Evolutionary conservation across 169 alveolate species (phyloP).

Genomic region (Ichthyophthirius multifiliis): DNA sequence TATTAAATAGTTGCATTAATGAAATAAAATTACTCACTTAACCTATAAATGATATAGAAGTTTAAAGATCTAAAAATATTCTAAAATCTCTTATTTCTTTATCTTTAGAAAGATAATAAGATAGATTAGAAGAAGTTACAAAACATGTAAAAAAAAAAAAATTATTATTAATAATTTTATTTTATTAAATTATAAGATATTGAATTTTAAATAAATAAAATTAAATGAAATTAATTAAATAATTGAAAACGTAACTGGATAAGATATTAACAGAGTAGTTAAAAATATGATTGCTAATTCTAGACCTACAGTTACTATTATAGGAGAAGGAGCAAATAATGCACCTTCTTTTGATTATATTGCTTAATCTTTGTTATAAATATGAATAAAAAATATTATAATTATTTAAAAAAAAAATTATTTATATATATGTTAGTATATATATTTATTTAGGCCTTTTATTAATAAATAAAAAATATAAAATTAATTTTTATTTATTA

Average conservation of each 20-base stretch:
- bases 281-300: neutral
- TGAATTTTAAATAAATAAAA: constrained; percentile 38
- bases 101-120: constrained; percentile 48
- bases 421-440: neutral
- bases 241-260: constrained; percentile 37
- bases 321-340: constrained; percentile 2
- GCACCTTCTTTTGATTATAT: neutral
- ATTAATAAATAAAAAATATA: too few relatives aligned
- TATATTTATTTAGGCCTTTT: neutral
- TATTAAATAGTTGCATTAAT: neutral
- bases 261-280: constrained; percentile 20
- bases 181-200: neutral
- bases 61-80: constrained; percentile 44
- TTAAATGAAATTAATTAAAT: constrained; percentile 7
- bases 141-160: constrained; percentile 8
- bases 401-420: neutral
- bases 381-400: constrained; percentile 8
- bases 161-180: neutral
- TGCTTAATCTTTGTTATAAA: neutral
- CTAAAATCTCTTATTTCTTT: constrained; percentile 37
- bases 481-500: neutral
- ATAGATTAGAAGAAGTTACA: constrained; percentile 48
- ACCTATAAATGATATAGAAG: constrained; percentile 39
- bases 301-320: neutral
- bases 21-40: constrained; percentile 26